Percentiles rank a stretch among this genome's conserved stretches.
These are phyloP conservation scores for Ephemerocybe angulata DNA, from an alignment of 768 basidiomycete genomes.

Conservation along the genomic window DNA sequence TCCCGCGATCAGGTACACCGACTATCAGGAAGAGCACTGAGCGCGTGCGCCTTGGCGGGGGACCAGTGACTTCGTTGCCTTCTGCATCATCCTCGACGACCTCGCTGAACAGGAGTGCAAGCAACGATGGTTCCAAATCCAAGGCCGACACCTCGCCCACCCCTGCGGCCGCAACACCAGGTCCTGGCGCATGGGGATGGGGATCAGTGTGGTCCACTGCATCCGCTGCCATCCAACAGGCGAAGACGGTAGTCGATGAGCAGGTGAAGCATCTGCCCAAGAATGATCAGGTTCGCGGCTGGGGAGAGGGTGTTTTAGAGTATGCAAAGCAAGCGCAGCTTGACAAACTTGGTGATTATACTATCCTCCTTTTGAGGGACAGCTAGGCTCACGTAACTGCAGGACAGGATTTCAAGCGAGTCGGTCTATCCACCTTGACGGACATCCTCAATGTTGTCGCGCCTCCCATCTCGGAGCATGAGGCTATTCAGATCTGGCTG, in stretches of 20 bases:
- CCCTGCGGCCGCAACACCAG: constrained; percentile 4
- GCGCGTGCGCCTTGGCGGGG: constrained; percentile 64
- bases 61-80: constrained; percentile 34
- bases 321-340: constrained; percentile 89
- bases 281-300: constrained; percentile 85
- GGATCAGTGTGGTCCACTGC: constrained; percentile 87
- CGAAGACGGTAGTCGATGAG: constrained; percentile 85
- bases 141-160: constrained; percentile 15
- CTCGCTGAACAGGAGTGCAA: constrained; percentile 30
- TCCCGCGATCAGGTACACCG: constrained; percentile 69
- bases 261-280: constrained; percentile 85
- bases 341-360: constrained; percentile 71
- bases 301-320: constrained; percentile 80
- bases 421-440: constrained; percentile 82
- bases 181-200: constrained; percentile 62
- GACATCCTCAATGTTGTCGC: constrained; percentile 96
- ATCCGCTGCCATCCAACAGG: constrained; percentile 82
- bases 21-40: constrained; percentile 72
- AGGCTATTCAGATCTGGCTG: constrained; percentile 94
- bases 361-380: neutral
- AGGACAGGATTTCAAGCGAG: constrained; percentile 89
- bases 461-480: constrained; percentile 96
- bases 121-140: constrained; percentile 19
- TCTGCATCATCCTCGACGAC: constrained; percentile 43
- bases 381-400: constrained; percentile 9